Base-by-base conservation (phyloP, 2,329 filamentous ascomycete species). In the Lachnellula cervina region DNA sequence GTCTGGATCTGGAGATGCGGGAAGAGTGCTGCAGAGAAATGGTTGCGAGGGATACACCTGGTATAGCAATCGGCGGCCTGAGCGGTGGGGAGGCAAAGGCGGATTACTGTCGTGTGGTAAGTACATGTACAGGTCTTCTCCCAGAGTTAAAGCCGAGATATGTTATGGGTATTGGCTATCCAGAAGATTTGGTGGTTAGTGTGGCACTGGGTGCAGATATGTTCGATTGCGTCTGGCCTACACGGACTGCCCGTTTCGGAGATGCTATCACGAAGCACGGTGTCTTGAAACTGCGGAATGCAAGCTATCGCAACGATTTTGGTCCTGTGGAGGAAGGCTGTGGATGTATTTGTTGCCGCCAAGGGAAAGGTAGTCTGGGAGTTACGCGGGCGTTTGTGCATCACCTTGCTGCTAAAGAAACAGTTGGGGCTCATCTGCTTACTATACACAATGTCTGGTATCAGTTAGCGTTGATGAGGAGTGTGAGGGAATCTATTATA, bases 181-280 rank as follows among this genome's bases (percentile, higher is more conserved):
- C 94, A 1, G 94, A 97, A 74, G 94, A 99, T 68, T 78, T 99
- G 54, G 83, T 99, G 2, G 92, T 99, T 40, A 95, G 90, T 52
- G 86, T 97, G 4, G 94, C 94, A 1, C 80, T 99, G 0, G 94
- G 94, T 3, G 94, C 94, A 49, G 94, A 99, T 73, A 99, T 99
- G 94, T 99, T 99, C 70, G 94, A 99, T 74, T 99, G 95, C 69
- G 94, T 99, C 6, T 99, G 94, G 94, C 95, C 94, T 1, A 97
- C 94, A 4, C 81, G 94, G 52, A 99, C 94, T 37, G 94, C 94
- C 69, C 85, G 94, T 35, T 99, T 99, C 69, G 94, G 95, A 57
- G 97, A 97, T 69, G 94, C 93, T 38, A 83, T 99, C 56, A 97
- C 93, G 2, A 81, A 83, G 54, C 66, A 77, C 43, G 95, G 94